A percentile compares a stretch with the other conserved stretches of the same genome.
Evolutionary conservation across 202 grass and related monocot genomes (phyloP).

Genomic region (Carex arenaria): DNA sequence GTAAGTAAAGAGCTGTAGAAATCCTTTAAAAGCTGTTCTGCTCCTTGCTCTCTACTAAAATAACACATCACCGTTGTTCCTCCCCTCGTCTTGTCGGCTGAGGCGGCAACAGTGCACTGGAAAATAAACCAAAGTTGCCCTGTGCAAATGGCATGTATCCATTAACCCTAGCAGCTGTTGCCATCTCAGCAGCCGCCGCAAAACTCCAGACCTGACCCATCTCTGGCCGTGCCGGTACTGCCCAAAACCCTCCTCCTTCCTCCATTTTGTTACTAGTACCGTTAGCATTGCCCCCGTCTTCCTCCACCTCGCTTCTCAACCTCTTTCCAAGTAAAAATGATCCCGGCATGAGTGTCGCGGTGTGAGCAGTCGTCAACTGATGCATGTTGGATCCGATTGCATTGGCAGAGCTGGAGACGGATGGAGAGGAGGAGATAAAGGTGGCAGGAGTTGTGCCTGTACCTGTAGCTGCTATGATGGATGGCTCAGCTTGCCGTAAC

Average conservation of each 20-base stretch:
- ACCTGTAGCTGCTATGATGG: slow-evolving; percentile 86
- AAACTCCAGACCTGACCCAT: slow-evolving; percentile 46
- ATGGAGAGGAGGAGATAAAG: slow-evolving; percentile 76
- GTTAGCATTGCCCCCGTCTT: background rate
- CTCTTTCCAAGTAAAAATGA: slow-evolving; percentile 22
- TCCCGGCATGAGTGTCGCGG: background rate
- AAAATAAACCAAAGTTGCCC: slow-evolving; percentile 21
- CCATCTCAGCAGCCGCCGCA: slow-evolving; percentile 41
- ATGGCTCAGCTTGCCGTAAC: slow-evolving; percentile 88
- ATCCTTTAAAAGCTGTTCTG: background rate
- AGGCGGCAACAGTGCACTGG: background rate
- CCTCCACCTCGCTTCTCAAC: slow-evolving; percentile 13
- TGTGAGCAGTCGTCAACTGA: background rate
- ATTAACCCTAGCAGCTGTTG: slow-evolving; percentile 45
- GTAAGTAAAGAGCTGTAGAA: background rate
- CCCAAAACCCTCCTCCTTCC: slow-evolving; percentile 24
- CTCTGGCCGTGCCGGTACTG: slow-evolving; percentile 31
- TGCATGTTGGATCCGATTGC: slow-evolving; percentile 37
- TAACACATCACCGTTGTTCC: background rate
- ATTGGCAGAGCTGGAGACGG: slow-evolving; percentile 37
- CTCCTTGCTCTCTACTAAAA: background rate
- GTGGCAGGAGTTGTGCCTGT: slow-evolving; percentile 83
- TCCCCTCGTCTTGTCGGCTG: slow-evolving; percentile 8
- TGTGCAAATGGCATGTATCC: slow-evolving; percentile 55
- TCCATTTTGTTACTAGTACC: background rate